Conservation (phyloP, 768 basidiomycete genomes). For the Boletus vermiculosoides region DNA sequence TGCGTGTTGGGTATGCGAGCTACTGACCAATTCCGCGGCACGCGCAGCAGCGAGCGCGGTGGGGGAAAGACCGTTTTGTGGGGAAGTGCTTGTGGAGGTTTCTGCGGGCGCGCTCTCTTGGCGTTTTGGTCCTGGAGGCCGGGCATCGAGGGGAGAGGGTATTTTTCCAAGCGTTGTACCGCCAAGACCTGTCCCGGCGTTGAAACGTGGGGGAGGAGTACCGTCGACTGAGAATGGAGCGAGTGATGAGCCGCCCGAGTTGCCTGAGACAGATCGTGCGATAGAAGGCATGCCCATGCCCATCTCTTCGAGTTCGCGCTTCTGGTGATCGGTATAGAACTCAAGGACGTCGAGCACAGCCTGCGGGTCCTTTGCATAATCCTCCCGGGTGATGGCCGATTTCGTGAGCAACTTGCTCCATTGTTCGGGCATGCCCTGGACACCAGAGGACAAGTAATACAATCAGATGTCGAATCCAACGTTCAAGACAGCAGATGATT, state of each 20-base stretch:
- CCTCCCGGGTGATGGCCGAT: slow-evolving; percentile 96
- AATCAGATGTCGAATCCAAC: neutral
- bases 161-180: slow-evolving; percentile 55
- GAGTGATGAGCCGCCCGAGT: slow-evolving; percentile 31
- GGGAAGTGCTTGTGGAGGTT: slow-evolving; percentile 25
- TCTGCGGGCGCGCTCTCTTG: slow-evolving; percentile 48
- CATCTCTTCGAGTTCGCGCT: slow-evolving; percentile 82
- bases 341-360: slow-evolving; percentile 97
- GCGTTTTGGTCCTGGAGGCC: slow-evolving; percentile 39
- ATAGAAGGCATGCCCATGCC: slow-evolving; percentile 34
- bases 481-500: neutral
- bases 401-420: slow-evolving; percentile 97
- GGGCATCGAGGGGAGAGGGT: slow-evolving; percentile 35
- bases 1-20: slow-evolving; percentile 41
- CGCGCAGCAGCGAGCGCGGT: slow-evolving; percentile 51
- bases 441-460: neutral
- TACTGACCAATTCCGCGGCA: slow-evolving; percentile 64
- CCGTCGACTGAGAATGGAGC: slow-evolving; percentile 35
- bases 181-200: slow-evolving; percentile 88
- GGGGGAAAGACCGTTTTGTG: slow-evolving; percentile 39
- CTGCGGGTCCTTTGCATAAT: slow-evolving; percentile 95
- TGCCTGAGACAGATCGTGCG: slow-evolving; percentile 20
- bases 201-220: slow-evolving; percentile 73
- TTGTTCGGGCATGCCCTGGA: slow-evolving; percentile 91
- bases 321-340: slow-evolving; percentile 97